phyloP scores from a whole-genome alignment of 805 yeast genomes.

The Kregervanrija fluxuum region DNA sequence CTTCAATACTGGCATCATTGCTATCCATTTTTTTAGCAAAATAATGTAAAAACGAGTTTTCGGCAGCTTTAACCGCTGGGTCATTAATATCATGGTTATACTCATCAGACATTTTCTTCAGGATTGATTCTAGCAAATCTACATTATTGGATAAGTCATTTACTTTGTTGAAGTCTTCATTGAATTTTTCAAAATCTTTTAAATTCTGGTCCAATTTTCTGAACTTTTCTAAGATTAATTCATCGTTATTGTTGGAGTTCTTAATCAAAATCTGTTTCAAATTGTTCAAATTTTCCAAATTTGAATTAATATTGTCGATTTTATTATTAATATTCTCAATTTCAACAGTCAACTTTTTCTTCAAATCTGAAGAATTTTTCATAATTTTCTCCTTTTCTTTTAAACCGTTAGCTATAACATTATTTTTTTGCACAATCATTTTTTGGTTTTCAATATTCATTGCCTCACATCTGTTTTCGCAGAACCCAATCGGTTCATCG shows the following conservation, averaged over 20 bases:
- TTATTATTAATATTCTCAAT: not conserved
- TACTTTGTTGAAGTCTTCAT: constrained; percentile 3
- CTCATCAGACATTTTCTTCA: constrained; percentile 42
- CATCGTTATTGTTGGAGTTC: not conserved
- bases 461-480: constrained; percentile 50
- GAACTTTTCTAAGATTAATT: not conserved
- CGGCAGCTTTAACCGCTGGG: constrained; percentile 72
- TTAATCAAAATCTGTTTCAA: not conserved
- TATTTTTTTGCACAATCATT: constrained; percentile 10
- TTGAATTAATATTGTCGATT: constrained; percentile 21
- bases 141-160: not conserved
- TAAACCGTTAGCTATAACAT: constrained; percentile 28
- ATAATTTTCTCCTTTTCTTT: constrained; percentile 26
- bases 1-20: not conserved
- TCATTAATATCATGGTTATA: constrained; percentile 85
- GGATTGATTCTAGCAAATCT: constrained; percentile 35
- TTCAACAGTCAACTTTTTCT: constrained; percentile 14
- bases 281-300: constrained; percentile 12
- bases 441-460: constrained; percentile 35
- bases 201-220: not conserved
- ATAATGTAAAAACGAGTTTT: constrained; percentile 45
- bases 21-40: constrained; percentile 30
- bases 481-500: constrained; percentile 59
- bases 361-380: constrained; percentile 20
- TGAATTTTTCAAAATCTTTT: constrained; percentile 11